Evolutionary conservation across 2,329 filamentous ascomycete species (phyloP).

Genomic region (Penicillium janthinellum): DNA sequence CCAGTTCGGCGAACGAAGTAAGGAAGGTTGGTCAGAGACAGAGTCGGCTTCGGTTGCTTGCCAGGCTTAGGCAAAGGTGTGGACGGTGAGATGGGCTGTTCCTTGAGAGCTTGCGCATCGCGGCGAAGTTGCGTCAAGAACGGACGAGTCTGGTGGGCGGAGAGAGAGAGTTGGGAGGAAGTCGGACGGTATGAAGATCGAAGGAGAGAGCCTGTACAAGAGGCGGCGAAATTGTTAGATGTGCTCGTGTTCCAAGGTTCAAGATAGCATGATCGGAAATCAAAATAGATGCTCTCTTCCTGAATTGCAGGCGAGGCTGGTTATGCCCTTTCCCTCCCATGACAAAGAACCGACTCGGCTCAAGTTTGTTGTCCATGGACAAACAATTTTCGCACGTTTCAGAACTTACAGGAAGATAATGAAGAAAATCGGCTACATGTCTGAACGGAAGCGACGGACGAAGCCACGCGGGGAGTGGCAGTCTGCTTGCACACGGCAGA

Average conservation of each 20-base stretch:
- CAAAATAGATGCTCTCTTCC: background rate
- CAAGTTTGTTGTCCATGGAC: background rate
- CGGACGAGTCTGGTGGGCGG: slow-evolving; percentile 36
- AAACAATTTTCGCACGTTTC: slow-evolving; percentile 6
- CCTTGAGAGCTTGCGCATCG: slow-evolving; percentile 39
- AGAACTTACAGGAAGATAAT: slow-evolving; percentile 37
- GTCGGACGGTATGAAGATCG: slow-evolving; percentile 24
- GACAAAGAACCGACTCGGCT: background rate
- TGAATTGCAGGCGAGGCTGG: background rate
- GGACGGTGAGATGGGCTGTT: slow-evolving; percentile 37
- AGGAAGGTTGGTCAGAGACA: slow-evolving; percentile 52
- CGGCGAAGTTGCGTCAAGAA: slow-evolving; percentile 43
- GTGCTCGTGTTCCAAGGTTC: background rate
- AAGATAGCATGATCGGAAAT: background rate
- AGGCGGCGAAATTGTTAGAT: slow-evolving; percentile 1
- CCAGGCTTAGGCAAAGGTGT: slow-evolving; percentile 20
- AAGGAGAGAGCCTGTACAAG: slow-evolving; percentile 24
- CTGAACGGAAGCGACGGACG: slow-evolving; percentile 32
- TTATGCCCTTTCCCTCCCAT: too few relatives aligned
- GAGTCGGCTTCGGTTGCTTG: slow-evolving; percentile 18
- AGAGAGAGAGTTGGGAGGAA: slow-evolving; percentile 19
- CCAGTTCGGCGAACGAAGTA: slow-evolving; percentile 75
- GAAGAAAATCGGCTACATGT: slow-evolving; percentile 35
- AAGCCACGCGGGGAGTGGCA: slow-evolving; percentile 31
- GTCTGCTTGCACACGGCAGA: slow-evolving; percentile 41